Conservation (phyloP, 2,329 filamentous ascomycete genomes). For the Aspergillus terreus region DNA sequence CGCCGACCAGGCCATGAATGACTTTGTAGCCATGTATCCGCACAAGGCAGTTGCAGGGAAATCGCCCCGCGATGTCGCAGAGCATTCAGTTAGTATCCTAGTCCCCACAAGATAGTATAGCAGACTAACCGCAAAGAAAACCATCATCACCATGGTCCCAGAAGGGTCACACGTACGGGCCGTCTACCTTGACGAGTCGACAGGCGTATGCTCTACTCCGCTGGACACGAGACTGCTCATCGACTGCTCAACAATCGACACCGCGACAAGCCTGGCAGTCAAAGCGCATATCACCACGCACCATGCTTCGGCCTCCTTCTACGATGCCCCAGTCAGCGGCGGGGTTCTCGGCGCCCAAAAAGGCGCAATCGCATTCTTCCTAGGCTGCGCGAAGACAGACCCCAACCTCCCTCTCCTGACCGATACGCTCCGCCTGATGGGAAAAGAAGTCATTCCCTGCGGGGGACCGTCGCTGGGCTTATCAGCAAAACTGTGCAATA, state of each 20-base stretch:
- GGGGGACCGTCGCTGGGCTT: slow-evolving; percentile 27
- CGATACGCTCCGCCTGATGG: slow-evolving; percentile 50
- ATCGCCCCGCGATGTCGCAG: not conserved
- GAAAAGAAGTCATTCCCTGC: slow-evolving; percentile 53
- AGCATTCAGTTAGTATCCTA: not conserved
- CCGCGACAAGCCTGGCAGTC: slow-evolving; percentile 47
- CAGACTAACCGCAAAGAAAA: not conserved
- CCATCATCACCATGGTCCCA: not conserved
- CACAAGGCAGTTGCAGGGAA: not conserved
- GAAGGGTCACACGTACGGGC: not conserved
- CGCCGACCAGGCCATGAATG: not conserved
- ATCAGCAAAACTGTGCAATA: slow-evolving; percentile 54
- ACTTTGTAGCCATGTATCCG: not conserved
- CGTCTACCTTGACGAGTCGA: not conserved
- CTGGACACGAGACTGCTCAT: slow-evolving; percentile 21
- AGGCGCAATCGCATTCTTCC: slow-evolving; percentile 52
- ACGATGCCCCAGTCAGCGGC: slow-evolving; percentile 53
- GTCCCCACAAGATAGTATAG: too few species aligned
- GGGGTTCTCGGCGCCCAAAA: slow-evolving; percentile 51
- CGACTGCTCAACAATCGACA: slow-evolving; percentile 57
- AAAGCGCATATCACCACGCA: slow-evolving; percentile 35
- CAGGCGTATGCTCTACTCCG: not conserved
- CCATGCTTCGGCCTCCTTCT: slow-evolving; percentile 45
- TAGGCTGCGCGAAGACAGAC: slow-evolving; percentile 40
- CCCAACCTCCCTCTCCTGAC: not conserved